phyloP scores from a whole-genome alignment of 345 rosid genomes.

The Linum usitatissimum region DNA sequence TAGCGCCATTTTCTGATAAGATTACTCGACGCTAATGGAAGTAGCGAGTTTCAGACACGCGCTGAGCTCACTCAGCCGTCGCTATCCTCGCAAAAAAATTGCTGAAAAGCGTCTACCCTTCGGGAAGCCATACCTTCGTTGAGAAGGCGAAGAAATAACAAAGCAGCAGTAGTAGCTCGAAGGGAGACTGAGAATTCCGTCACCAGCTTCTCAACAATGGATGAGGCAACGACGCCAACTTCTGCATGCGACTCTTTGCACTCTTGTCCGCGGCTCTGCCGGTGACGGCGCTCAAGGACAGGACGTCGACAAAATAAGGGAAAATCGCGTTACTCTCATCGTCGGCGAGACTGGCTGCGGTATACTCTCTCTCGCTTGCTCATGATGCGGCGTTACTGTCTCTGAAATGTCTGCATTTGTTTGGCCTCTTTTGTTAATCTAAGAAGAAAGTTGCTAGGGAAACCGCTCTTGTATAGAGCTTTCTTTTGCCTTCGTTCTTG shows the following conservation, averaged over 20 bases:
- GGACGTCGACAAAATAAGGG: slow-evolving; percentile 62
- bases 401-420: neutral
- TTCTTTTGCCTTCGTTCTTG: neutral
- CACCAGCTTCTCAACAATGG: slow-evolving; percentile 23
- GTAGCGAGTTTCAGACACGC: too few species aligned
- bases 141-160: neutral
- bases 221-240: slow-evolving; percentile 36
- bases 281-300: slow-evolving; percentile 45
- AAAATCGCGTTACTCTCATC: slow-evolving; percentile 92
- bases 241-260: slow-evolving; percentile 35
- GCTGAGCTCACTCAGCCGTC: neutral
- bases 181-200: neutral
- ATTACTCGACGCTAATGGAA: too few species aligned
- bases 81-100: neutral
- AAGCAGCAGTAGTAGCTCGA: neutral
- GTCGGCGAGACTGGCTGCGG: slow-evolving; percentile 97
- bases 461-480: neutral
- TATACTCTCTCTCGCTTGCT: slow-evolving; percentile 13
- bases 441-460: neutral
- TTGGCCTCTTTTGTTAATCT: neutral
- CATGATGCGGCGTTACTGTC: neutral
- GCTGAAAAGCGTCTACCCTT: neutral
- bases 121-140: neutral
- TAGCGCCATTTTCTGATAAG: too few species aligned
- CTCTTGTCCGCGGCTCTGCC: slow-evolving; percentile 54